These are phyloP conservation scores for Schizonepeta tenuifolia DNA, from an alignment of 257 asterid species.

Conservation along the genomic window DNA sequence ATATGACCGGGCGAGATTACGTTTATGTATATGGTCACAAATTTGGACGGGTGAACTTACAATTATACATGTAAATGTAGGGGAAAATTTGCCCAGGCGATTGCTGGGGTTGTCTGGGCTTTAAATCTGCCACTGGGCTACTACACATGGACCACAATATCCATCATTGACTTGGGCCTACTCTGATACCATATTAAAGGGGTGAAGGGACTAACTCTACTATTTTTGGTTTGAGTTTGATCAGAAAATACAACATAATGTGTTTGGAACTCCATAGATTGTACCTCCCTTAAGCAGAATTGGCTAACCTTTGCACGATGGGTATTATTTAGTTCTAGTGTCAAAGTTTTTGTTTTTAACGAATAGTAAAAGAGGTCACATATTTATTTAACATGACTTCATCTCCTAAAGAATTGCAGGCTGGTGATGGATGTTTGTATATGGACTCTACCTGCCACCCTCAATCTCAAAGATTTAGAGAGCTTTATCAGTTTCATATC, in stretches of 20 bases:
- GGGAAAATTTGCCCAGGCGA: too few species aligned
- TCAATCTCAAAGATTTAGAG: constrained; percentile 3
- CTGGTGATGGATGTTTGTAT: constrained; percentile 14
- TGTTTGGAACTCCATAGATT: constrained; percentile 15
- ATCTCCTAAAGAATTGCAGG: constrained; percentile 20
- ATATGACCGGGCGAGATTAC: too few species aligned
- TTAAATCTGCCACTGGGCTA: too few species aligned
- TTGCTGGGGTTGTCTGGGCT: too few species aligned
- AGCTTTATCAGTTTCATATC: neutral
- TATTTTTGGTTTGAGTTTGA: neutral
- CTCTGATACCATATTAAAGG: too few species aligned
- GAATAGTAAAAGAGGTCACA: neutral
- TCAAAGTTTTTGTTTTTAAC: neutral
- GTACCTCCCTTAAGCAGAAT: constrained; percentile 3
- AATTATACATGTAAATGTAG: too few species aligned
- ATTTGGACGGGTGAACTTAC: too few species aligned
- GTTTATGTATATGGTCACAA: too few species aligned
- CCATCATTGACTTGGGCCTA: too few species aligned
- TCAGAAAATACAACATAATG: neutral
- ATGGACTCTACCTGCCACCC: constrained; percentile 21
- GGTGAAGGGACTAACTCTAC: too few species aligned
- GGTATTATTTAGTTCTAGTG: neutral
- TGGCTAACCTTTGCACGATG: constrained; percentile 11
- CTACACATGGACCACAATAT: too few species aligned
- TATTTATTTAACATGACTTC: constrained; percentile 11